Evolutionary conservation across 2,329 filamentous ascomycete species (phyloP), one percentile per base, ranked within the genome.

Genomic region (Fusarium hainanense): DNA sequence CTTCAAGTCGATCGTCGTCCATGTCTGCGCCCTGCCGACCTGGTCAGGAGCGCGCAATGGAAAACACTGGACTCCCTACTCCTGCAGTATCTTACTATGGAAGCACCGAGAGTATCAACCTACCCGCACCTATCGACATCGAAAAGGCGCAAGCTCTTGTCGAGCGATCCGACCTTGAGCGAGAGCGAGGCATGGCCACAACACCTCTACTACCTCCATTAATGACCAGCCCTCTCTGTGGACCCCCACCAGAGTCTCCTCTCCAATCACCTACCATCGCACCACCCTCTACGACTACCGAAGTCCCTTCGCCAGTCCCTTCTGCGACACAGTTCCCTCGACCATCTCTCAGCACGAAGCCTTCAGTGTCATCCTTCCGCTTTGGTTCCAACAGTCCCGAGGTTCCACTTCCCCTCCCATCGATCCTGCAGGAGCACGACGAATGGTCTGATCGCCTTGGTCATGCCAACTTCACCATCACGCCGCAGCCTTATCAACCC

Each of bases 401-500:
- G 72, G 82, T 78, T 71, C 87, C 79, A 54, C 82, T 86, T 37
- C 84, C 87, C 7, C 87, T 92, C 18, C 88, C 90, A 6, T 85
- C 88, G 7, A 88, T 94, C 68, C 82, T 90, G 32, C 88, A 92
- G 58, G 88, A 89, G 8, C 85, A 90, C 51, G 93, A 97, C 77
- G 89, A 91, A 71, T 98, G 95, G 95, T 91, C 93, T 2, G 88
- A 91, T 75, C 89, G 89, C 59, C 88, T 98, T 16, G 95, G 95
- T 28, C 94, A 98, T 77, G 94, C 94, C 69, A 97, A 98, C 82
- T 98, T 97, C 78, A 94, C 88, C 74, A 97, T 98, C 72, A 83
- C 88, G 23, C 94, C 94, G 0, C 88, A 90, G 77, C 95, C 94
- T 0, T 97, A 97, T 76, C 80, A 88, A 11, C 91, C 93, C 0